Evolutionary conservation across 2,329 filamentous ascomycete species (phyloP).

Genomic region (Cladosporium phlei): DNA sequence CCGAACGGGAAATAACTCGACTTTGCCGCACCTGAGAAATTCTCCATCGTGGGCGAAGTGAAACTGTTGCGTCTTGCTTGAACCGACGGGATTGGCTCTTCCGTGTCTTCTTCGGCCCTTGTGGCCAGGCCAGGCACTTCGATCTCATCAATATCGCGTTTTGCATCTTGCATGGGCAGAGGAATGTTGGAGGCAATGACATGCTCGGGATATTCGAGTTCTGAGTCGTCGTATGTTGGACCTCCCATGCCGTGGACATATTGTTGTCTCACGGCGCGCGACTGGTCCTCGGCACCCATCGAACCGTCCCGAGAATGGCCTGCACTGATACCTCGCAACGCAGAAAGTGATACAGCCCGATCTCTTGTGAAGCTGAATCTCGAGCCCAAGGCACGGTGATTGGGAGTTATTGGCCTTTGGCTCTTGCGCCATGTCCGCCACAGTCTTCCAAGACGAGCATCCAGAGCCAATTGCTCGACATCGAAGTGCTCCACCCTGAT

Average conservation of each 20-base stretch:
- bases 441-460: conserved; percentile 78
- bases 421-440: conserved; percentile 97
- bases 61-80: conserved; percentile 23
- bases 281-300: conserved; percentile 5
- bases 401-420: conserved; percentile 10
- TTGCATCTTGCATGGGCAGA: conserved; percentile 58
- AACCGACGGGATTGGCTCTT: conserved; percentile 26
- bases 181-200: conserved; percentile 57
- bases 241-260: conserved; percentile 16
- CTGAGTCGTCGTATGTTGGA: conserved; percentile 17
- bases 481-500: conserved; percentile 71
- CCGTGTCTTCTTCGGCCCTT: conserved; percentile 54
- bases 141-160: conserved; percentile 72
- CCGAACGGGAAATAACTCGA: conserved; percentile 14
- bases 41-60: conserved; percentile 6
- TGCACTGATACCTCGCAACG: conserved; percentile 3
- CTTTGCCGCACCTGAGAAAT: conserved; percentile 14
- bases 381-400: conserved; percentile 1
- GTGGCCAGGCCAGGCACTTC: conserved; percentile 68
- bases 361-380: conserved; percentile 4
- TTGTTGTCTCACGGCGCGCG: not conserved
- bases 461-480: conserved; percentile 87
- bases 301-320: conserved; percentile 2
- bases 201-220: conserved; percentile 37
- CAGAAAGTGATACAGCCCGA: not conserved